Percentiles rank a stretch among this genome's conserved stretches.
Evolutionary conservation across 768 basidiomycete species (phyloP).

Genomic region (Lentinula raphanica): DNA sequence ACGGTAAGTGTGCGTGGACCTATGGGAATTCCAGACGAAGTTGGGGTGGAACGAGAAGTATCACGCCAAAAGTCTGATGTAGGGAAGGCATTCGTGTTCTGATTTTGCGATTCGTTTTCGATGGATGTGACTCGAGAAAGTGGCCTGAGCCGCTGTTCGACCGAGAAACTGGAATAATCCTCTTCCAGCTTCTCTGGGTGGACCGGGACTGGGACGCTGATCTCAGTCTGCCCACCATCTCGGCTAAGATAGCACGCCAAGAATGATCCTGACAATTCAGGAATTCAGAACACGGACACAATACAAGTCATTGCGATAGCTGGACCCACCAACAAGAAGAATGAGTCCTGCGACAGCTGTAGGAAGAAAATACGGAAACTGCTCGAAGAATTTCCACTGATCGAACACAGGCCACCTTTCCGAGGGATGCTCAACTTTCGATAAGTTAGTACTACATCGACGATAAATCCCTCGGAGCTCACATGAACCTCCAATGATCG

Average conservation of each 20-base stretch:
- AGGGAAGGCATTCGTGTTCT: no score
- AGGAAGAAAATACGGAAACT: conserved; percentile 89
- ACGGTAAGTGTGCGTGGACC: not conserved
- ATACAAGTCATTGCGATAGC: not conserved
- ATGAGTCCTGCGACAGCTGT: conserved; percentile 73
- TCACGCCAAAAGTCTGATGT: no score
- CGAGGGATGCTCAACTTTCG: conserved; percentile 74
- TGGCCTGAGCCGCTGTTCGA: conserved; percentile 40
- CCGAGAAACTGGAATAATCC: conserved; percentile 37
- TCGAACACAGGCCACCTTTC: conserved; percentile 84
- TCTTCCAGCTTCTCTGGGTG: conserved; percentile 63
- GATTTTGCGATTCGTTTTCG: no score
- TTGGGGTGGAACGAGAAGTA: not conserved
- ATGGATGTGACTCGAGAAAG: not conserved
- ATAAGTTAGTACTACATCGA: not conserved
- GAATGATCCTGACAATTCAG: conserved; percentile 81
- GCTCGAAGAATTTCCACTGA: conserved; percentile 57
- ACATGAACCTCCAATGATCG: conserved; percentile 82
- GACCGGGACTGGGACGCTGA: conserved; percentile 78
- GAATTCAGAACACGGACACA: conserved; percentile 6
- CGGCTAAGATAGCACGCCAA: conserved; percentile 83
- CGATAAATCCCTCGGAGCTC: not conserved
- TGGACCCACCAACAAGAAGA: conserved; percentile 54
- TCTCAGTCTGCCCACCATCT: conserved; percentile 85
- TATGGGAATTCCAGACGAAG: not conserved